Percentiles rank a stretch among this genome's conserved stretches.
These are phyloP conservation scores for Talaromyces albobiverticillius DNA, from an alignment of 2,329 filamentous ascomycete species.

Conservation along the genomic window DNA sequence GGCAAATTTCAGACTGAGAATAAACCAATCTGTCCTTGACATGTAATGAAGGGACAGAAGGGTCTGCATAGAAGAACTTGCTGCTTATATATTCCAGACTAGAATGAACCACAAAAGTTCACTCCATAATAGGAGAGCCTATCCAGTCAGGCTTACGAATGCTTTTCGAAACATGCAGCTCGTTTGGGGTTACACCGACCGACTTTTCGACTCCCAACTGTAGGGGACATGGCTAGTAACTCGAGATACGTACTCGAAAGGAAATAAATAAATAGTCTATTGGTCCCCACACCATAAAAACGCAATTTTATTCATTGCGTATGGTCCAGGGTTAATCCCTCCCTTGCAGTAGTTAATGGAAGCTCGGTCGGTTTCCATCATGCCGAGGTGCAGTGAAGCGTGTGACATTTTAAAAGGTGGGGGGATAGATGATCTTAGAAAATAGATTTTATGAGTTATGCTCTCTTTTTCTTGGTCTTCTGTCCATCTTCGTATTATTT, in stretches of 20 bases:
- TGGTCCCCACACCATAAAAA: background rate
- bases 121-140: background rate
- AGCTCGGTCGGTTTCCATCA: background rate
- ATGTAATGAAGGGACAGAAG: too few relatives aligned
- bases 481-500: background rate
- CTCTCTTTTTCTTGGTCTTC: background rate
- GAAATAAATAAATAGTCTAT: background rate
- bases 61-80: background rate
- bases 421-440: too few relatives aligned
- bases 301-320: background rate
- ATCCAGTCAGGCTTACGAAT: background rate
- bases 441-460: too few relatives aligned
- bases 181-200: background rate
- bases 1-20: too few relatives aligned
- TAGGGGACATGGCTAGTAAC: background rate
- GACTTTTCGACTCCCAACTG: background rate
- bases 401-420: background rate
- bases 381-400: background rate
- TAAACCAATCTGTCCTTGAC: too few relatives aligned
- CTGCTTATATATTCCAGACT: background rate
- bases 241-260: background rate
- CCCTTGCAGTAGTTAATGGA: background rate
- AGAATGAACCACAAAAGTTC: background rate
- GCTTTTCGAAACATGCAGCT: background rate
- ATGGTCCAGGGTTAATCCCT: background rate